Conservation (phyloP, 2,329 filamentous ascomycete genomes). For the Pseudogymnoascus sp. region DNA sequence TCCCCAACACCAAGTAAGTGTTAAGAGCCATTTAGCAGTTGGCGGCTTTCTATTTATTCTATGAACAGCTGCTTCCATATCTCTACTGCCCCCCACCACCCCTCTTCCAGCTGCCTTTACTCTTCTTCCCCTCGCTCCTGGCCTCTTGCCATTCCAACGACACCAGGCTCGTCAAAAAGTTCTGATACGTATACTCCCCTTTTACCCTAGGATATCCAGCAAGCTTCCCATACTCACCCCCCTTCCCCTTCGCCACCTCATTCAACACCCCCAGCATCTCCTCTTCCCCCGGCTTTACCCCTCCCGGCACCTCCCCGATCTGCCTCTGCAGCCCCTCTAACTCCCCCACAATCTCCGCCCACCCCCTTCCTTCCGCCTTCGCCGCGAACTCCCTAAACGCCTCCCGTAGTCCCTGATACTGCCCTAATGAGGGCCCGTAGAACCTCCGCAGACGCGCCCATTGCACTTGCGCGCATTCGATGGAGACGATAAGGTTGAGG, state of each 20-base stretch:
- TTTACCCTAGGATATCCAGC: neutral
- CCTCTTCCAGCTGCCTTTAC: neutral
- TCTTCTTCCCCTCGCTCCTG: neutral
- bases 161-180: neutral
- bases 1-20: neutral
- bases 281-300: neutral
- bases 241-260: neutral
- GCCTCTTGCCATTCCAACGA: neutral
- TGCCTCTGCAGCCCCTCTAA: neutral
- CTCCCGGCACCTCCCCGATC: neutral
- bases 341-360: neutral
- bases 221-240: neutral
- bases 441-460: neutral
- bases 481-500: neutral
- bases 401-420: neutral
- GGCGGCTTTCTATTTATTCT: too few species aligned
- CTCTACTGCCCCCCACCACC: neutral
- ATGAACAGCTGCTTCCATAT: neutral
- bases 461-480: neutral
- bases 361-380: neutral
- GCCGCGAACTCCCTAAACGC: neutral
- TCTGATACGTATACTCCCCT: neutral
- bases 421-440: neutral
- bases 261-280: neutral
- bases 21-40: neutral